Percentiles rank a stretch among this genome's conserved stretches.
These are phyloP conservation scores for Begonia masoniana DNA, from an alignment of 306 rosid species.

Conservation along the genomic window DNA sequence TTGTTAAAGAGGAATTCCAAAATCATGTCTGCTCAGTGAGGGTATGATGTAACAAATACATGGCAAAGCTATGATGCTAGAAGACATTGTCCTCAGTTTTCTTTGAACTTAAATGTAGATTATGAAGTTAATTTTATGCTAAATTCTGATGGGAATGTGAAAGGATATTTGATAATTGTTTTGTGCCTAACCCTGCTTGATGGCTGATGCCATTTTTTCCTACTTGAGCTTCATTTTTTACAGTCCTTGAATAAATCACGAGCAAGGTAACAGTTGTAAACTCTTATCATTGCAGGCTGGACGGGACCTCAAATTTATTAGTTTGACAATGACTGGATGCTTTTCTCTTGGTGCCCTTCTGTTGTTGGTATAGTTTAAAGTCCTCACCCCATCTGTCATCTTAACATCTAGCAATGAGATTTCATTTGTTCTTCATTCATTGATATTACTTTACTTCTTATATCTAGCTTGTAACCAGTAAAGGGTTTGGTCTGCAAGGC, in stretches of 20 bases:
- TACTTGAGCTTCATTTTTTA: neutral
- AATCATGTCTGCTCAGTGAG: no score
- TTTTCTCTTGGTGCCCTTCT: conserved; percentile 43
- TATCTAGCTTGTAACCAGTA: conserved; percentile 46
- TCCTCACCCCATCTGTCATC: conserved; percentile 8
- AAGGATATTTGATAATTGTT: no score
- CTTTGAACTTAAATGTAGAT: no score
- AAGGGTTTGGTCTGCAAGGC: conserved; percentile 58
- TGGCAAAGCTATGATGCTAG: no score
- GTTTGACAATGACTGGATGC: conserved; percentile 76
- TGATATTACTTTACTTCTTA: conserved; percentile 1
- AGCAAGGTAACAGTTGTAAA: neutral
- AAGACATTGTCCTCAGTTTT: no score
- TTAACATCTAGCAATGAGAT: neutral
- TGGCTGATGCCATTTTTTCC: no score
- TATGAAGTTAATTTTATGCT: no score
- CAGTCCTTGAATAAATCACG: neutral
- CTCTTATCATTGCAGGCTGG: conserved; percentile 53
- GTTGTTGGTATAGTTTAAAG: conserved; percentile 29
- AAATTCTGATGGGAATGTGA: no score
- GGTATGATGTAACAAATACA: no score
- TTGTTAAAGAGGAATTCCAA: no score
- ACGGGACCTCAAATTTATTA: conserved; percentile 62
- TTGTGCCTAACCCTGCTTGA: no score
- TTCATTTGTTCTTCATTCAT: conserved; percentile 4